These are phyloP conservation scores for Leptographium wingfieldii DNA, from an alignment of 2,329 filamentous ascomycete species.

Conservation along the genomic window DNA sequence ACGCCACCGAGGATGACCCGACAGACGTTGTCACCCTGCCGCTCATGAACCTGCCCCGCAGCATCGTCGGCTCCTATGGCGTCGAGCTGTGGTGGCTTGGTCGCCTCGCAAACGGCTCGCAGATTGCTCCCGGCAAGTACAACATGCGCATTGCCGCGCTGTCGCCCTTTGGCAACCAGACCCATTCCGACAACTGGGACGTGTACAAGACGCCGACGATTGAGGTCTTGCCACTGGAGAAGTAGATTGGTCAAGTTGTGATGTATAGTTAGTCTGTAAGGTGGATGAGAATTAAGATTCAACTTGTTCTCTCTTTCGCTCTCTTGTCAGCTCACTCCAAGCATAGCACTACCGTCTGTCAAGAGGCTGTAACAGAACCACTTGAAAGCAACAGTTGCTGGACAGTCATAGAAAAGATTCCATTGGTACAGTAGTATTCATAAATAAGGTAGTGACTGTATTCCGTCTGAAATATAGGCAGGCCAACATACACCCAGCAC, in stretches of 20 bases:
- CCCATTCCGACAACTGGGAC: conserved; percentile 6
- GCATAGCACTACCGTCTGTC: too few species aligned
- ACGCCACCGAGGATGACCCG: conserved; percentile 1
- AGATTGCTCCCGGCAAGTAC: conserved; percentile 21
- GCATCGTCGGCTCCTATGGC: conserved; percentile 9
- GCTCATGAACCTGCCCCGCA: conserved; percentile 12
- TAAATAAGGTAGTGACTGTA: too few species aligned
- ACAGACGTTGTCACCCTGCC: conserved; percentile 10
- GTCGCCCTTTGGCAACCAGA: conserved; percentile 4
- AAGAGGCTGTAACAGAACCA: too few species aligned
- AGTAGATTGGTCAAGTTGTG: background rate
- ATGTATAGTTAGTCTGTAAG: too few species aligned
- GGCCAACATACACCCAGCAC: too few species aligned
- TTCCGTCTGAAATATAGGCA: too few species aligned
- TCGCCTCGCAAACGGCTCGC: conserved; percentile 17
- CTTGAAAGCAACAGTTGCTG: too few species aligned
- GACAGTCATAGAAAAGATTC: too few species aligned
- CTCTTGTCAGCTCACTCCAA: too few species aligned
- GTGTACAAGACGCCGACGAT: conserved; percentile 1
- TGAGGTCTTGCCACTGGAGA: background rate
- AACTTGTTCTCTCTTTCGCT: too few species aligned
- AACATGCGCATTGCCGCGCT: conserved; percentile 10
- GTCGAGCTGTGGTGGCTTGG: conserved; percentile 12
- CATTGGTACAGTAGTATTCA: too few species aligned
- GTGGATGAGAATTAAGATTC: too few species aligned